Evolutionary conservation across 148 eudicot species (phyloP).

Genomic region (Persicaria tinctoria): DNA sequence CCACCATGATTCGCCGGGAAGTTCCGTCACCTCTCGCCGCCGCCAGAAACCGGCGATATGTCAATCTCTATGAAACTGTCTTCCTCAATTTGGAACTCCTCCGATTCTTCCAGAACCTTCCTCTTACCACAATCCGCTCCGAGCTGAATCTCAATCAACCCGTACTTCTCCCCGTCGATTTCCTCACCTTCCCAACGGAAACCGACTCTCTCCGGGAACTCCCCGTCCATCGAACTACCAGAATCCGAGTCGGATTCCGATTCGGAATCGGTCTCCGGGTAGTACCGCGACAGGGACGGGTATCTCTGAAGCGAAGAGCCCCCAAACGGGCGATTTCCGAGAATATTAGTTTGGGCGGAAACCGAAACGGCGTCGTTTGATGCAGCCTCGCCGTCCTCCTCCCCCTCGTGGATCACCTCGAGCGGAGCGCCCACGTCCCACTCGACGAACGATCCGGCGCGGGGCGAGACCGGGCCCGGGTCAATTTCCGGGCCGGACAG

Average conservation of each 20-base stretch:
- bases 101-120: constrained; percentile 5
- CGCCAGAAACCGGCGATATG: constrained; percentile 12
- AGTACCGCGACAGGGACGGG: constrained; percentile 45
- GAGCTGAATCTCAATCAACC: constrained; percentile 62
- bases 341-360: not conserved
- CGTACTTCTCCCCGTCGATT: constrained; percentile 36
- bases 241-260: constrained; percentile 14
- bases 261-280: constrained; percentile 49
- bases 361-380: constrained; percentile 16
- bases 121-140: constrained; percentile 18
- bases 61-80: constrained; percentile 79
- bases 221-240: constrained; percentile 34
- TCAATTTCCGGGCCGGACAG: not conserved
- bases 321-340: not conserved
- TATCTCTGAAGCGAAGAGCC: constrained; percentile 25
- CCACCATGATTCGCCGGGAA: not conserved
- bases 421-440: constrained; percentile 71
- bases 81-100: constrained; percentile 38
- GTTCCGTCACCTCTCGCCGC: not conserved
- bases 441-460: constrained; percentile 22
- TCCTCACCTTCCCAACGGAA: constrained; percentile 39
- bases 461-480: constrained; percentile 1
- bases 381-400: constrained; percentile 41
- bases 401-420: constrained; percentile 64
- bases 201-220: constrained; percentile 21